Evolutionary conservation across 345 rosid species (phyloP).

Genomic region (Melaleuca quinquenervia): DNA sequence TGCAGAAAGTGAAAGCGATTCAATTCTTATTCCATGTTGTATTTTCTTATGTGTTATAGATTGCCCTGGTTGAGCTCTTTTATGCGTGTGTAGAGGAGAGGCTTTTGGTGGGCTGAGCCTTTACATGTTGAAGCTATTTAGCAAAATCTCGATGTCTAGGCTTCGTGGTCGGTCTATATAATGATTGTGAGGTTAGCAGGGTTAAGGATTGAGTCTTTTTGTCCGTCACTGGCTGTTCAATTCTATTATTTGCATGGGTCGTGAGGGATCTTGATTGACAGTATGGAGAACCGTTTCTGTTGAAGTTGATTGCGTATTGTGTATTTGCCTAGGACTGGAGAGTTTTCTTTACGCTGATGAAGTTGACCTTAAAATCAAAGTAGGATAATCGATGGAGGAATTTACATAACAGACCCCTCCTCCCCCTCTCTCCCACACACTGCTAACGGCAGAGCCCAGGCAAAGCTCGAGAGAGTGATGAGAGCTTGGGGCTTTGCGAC

Average conservation of each 20-base stretch:
- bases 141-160: background rate
- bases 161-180: background rate
- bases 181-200: background rate
- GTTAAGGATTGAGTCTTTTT: background rate
- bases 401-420: background rate
- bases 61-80: background rate
- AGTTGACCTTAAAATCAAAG: background rate
- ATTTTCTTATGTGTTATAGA: background rate
- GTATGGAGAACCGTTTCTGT: background rate
- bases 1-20: background rate
- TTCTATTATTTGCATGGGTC: background rate
- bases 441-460: background rate
- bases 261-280: background rate
- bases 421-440: background rate
- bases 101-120: background rate
- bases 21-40: background rate
- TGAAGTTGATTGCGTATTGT: background rate
- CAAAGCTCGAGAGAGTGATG: background rate
- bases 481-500: background rate
- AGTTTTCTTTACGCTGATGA: background rate
- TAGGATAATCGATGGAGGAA: background rate
- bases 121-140: background rate
- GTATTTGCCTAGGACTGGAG: background rate
- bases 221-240: background rate
- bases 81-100: background rate